These are phyloP conservation scores for Wickerhamiella qilinensis DNA, from an alignment of 805 yeast species.

Conservation along the genomic window DNA sequence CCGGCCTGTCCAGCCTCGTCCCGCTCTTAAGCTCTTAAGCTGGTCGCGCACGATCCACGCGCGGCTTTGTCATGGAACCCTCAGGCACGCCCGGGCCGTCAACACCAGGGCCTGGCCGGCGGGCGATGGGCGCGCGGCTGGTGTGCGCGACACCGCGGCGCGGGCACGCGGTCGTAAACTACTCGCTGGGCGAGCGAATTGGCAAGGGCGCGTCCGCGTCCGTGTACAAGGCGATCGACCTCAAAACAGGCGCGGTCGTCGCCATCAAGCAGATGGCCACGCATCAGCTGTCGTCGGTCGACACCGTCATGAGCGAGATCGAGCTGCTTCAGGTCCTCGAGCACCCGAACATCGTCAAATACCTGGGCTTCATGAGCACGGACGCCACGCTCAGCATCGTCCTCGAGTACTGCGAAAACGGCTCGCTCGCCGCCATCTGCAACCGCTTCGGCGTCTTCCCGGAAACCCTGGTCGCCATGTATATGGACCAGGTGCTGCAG, in stretches of 20 bases:
- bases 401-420: constrained; percentile 47
- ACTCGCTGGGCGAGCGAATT: constrained; percentile 36
- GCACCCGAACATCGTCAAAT: constrained; percentile 52
- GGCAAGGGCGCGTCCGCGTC: constrained; percentile 90
- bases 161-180: constrained; percentile 13
- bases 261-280: constrained; percentile 70
- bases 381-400: constrained; percentile 37
- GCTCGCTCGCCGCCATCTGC: constrained; percentile 42
- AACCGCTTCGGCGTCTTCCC: constrained; percentile 37
- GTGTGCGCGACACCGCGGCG: constrained; percentile 15
- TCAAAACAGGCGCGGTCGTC: constrained; percentile 46
- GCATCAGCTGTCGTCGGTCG: constrained; percentile 24
- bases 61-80: neutral
- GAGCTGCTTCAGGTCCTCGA: constrained; percentile 46
- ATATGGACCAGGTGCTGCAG: constrained; percentile 36
- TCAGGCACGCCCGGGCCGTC: neutral
- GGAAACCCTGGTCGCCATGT: constrained; percentile 35
- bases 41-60: too few relatives aligned
- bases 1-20: too few relatives aligned
- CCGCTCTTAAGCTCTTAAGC: too few relatives aligned
- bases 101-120: constrained; percentile 5
- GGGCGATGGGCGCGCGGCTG: constrained; percentile 12
- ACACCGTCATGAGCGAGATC: constrained; percentile 45
- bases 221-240: constrained; percentile 62
- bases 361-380: constrained; percentile 50